These are phyloP conservation scores for Polytrichum commune DNA, from an alignment of 225 moss, liverwort and hornwort genomes.

Conservation along the genomic window DNA sequence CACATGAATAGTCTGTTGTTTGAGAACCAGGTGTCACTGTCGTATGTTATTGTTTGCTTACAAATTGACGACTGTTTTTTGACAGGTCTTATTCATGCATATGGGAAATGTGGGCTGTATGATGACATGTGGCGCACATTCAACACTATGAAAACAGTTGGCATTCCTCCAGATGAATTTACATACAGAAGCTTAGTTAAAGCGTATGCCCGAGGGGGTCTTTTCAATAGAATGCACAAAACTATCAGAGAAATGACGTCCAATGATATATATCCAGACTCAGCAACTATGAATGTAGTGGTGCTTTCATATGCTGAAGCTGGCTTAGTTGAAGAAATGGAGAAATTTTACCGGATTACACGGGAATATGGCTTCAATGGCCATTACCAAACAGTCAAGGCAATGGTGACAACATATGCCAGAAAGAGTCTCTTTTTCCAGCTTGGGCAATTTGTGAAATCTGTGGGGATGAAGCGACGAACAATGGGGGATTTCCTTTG, in stretches of 20 bases:
- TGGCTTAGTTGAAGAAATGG: conserved; percentile 84
- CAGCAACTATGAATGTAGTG: conserved; percentile 66
- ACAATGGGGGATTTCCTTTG: conserved; percentile 66
- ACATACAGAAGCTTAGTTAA: conserved; percentile 75
- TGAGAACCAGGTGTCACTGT: neutral
- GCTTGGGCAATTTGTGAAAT: conserved; percentile 67
- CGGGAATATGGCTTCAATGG: conserved; percentile 53
- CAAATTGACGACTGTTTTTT: conserved; percentile 25
- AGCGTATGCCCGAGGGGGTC: conserved; percentile 77
- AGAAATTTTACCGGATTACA: conserved; percentile 56
- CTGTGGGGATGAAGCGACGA: conserved; percentile 60
- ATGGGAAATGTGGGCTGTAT: conserved; percentile 73
- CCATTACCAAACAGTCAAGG: conserved; percentile 52
- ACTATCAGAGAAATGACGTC: conserved; percentile 71
- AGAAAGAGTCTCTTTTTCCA: conserved; percentile 82
- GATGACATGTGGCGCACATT: conserved; percentile 83
- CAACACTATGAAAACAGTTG: conserved; percentile 75
- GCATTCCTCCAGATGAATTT: conserved; percentile 64
- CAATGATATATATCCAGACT: conserved; percentile 51
- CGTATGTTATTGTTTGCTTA: neutral
- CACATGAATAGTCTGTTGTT: neutral
- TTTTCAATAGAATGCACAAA: conserved; percentile 68
- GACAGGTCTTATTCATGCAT: conserved; percentile 80
- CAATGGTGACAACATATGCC: conserved; percentile 64
- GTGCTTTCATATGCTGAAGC: conserved; percentile 79